Conservation (phyloP, 306 rosid species). For the Amphicarpaea edgeworthii region DNA sequence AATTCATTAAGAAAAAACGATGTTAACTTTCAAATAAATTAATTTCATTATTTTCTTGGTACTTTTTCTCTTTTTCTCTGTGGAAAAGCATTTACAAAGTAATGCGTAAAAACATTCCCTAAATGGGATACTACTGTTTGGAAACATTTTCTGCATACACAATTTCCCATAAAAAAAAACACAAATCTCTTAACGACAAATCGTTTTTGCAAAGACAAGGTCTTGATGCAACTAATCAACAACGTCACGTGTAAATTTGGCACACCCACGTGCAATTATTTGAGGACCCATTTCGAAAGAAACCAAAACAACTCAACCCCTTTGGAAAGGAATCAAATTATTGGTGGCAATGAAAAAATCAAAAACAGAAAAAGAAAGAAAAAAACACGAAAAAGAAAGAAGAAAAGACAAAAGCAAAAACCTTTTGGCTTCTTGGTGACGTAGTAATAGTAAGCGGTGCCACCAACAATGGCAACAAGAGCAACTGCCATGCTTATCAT, state of each 20-base stretch:
- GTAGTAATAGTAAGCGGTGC: slow-evolving; percentile 67
- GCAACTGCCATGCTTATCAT: slow-evolving; percentile 61
- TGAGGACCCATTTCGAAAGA: neutral
- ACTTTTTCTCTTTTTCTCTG: too few relatives aligned
- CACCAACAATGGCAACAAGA: slow-evolving; percentile 60
- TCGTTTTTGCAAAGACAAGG: neutral
- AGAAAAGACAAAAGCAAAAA: neutral
- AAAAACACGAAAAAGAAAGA: neutral
- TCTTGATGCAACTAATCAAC: neutral
- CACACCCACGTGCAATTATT: neutral
- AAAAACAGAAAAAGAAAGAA: neutral
- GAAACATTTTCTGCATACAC: neutral
- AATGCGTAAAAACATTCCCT: too few relatives aligned
- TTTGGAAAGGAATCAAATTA: neutral
- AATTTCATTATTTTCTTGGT: too few relatives aligned
- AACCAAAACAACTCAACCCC: neutral
- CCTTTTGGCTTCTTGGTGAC: slow-evolving; percentile 68
- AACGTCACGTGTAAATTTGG: neutral
- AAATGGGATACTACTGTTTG: neutral
- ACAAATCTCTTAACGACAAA: neutral
- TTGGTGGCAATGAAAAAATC: neutral
- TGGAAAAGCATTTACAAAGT: too few relatives aligned
- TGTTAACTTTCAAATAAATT: too few relatives aligned
- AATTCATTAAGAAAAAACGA: too few relatives aligned
- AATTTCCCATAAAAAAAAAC: neutral